Evolutionary conservation across 257 asterid genomes (phyloP).

Genomic region (Solanum commersonii): DNA sequence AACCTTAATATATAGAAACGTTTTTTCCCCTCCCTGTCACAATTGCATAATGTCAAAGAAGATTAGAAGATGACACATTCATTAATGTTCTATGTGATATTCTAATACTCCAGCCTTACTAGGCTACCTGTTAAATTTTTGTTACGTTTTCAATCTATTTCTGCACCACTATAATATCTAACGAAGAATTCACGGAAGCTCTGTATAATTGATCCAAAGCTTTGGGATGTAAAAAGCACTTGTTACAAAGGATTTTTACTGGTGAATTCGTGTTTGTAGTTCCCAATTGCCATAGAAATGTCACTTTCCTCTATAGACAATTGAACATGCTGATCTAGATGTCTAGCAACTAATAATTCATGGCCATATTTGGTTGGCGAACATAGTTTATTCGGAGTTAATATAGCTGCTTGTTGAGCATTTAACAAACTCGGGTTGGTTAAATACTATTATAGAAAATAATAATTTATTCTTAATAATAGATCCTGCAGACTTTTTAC

Average conservation of each 20-base stretch:
- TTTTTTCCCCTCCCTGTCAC: too few species aligned
- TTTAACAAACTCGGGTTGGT: background rate
- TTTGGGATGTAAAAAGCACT: background rate
- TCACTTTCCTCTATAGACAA: background rate
- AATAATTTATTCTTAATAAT: too few species aligned
- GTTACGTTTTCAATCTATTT: background rate
- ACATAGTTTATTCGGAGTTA: background rate
- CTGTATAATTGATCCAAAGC: background rate
- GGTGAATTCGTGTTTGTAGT: background rate
- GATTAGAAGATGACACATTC: too few species aligned
- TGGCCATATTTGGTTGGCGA: background rate
- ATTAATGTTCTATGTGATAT: background rate
- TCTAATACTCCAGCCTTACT: background rate
- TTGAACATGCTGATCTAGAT: background rate
- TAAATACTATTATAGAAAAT: background rate
- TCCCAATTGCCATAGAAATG: background rate
- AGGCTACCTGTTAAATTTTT: background rate
- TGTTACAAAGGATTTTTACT: background rate
- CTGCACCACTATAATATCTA: background rate
- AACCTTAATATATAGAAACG: too few species aligned
- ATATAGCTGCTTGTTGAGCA: background rate
- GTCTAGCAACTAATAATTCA: background rate
- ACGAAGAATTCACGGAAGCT: background rate
- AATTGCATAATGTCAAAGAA: too few species aligned
- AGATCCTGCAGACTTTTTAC: background rate